Evolutionary conservation across 306 rosid species (phyloP).

Genomic region (Trifolium subterraneum): DNA sequence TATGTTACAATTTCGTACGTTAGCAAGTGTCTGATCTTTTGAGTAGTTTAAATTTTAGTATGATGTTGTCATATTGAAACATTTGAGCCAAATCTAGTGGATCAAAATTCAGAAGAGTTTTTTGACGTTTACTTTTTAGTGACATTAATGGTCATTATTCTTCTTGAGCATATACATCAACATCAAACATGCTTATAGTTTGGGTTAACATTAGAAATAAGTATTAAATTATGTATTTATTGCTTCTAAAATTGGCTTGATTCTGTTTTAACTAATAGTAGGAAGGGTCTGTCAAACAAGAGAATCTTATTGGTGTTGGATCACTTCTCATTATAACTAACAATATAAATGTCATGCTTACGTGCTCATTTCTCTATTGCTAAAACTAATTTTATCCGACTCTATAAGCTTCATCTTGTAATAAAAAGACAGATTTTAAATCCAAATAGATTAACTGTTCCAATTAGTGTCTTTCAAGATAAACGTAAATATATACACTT

Average conservation of each 20-base stretch:
- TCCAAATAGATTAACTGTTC: too few species aligned
- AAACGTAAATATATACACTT: too few species aligned
- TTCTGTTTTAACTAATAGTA: constrained; percentile 36
- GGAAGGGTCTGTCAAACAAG: constrained; percentile 30
- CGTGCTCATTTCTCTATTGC: constrained; percentile 1
- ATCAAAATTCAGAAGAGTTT: constrained; percentile 29
- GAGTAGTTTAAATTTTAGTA: neutral
- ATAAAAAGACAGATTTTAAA: too few species aligned
- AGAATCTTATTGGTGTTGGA: constrained; percentile 46
- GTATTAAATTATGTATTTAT: constrained; percentile 9
- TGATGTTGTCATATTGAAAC: constrained; percentile 41
- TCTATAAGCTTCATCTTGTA: too few species aligned
- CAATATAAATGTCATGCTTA: constrained; percentile 30
- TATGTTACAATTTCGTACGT: constrained; percentile 46
- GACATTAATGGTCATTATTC: constrained; percentile 38
- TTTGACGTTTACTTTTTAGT: constrained; percentile 42
- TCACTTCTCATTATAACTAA: constrained; percentile 37
- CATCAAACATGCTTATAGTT: constrained; percentile 43
- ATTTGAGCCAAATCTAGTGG: constrained; percentile 36
- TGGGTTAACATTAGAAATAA: constrained; percentile 39
- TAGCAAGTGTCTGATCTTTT: constrained; percentile 39
- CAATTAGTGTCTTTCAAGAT: too few species aligned
- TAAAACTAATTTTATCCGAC: neutral
- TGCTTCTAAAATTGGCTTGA: constrained; percentile 34
- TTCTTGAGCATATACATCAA: constrained; percentile 19